phyloP scores from a whole-genome alignment of 2,329 filamentous ascomycete species.

The Ceratocystis ficicola region DNA sequence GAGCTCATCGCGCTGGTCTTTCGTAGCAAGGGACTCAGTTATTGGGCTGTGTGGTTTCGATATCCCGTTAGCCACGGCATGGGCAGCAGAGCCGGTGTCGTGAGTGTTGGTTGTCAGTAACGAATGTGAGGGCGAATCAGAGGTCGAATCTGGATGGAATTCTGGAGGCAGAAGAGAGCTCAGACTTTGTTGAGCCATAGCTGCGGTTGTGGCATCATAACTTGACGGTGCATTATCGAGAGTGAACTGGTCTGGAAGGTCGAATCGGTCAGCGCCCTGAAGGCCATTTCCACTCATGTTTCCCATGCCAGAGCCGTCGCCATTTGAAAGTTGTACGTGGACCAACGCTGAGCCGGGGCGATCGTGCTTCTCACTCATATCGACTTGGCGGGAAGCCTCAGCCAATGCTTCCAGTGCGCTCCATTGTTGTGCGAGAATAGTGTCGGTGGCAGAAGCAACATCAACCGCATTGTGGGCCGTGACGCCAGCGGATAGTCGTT shows the following conservation, averaged over 20 bases:
- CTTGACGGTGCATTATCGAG: slow-evolving; percentile 43
- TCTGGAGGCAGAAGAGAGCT: slow-evolving; percentile 17
- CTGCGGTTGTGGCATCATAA: slow-evolving; percentile 33
- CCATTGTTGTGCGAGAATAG: slow-evolving; percentile 47
- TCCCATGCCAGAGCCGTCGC: slow-evolving; percentile 14
- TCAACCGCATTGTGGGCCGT: slow-evolving; percentile 18
- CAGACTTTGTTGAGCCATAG: slow-evolving; percentile 18
- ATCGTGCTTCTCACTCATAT: slow-evolving; percentile 49
- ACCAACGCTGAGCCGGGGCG: slow-evolving; percentile 25
- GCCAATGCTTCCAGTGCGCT: slow-evolving; percentile 76
- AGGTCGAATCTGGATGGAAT: slow-evolving; percentile 10
- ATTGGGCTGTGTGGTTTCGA: slow-evolving; percentile 10
- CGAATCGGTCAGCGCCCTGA: slow-evolving; percentile 33
- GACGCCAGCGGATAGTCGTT: slow-evolving; percentile 13
- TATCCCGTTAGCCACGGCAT: background rate
- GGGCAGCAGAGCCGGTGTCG: slow-evolving; percentile 13
- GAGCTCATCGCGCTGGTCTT: background rate
- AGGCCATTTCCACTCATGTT: slow-evolving; percentile 13
- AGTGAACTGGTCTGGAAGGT: slow-evolving; percentile 48
- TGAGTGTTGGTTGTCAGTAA: background rate
- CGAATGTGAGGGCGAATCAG: slow-evolving; percentile 10
- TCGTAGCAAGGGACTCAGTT: slow-evolving; percentile 1
- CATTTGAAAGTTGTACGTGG: slow-evolving; percentile 27
- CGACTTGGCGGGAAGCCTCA: slow-evolving; percentile 73
- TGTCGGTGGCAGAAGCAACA: slow-evolving; percentile 20